Evolutionary conservation across 768 basidiomycete genomes (phyloP).

Genomic region (Panellus pusillus): DNA sequence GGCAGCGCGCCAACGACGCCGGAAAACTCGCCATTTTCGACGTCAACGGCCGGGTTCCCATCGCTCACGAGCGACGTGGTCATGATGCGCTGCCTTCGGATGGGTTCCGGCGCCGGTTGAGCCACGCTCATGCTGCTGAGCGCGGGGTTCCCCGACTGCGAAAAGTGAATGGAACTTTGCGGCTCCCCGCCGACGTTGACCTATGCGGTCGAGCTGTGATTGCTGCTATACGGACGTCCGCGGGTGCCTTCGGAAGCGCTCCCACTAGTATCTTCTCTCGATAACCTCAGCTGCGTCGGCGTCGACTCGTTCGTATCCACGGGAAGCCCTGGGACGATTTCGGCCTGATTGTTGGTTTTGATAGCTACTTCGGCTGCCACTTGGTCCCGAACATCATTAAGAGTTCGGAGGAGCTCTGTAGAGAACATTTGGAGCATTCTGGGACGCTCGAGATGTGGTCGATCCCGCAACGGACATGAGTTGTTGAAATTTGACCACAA

Average conservation of each 20-base stretch:
- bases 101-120: conserved; percentile 33
- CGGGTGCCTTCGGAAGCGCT: too few species aligned
- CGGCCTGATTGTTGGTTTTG: too few species aligned
- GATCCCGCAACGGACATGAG: too few species aligned
- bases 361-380: too few species aligned
- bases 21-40: conserved; percentile 40
- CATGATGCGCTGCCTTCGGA: conserved; percentile 73
- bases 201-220: conserved; percentile 25
- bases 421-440: too few species aligned
- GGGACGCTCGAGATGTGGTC: too few species aligned
- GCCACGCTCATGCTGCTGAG: conserved; percentile 41
- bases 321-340: conserved; percentile 48
- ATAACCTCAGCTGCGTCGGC: conserved; percentile 6
- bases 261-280: too few species aligned
- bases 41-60: conserved; percentile 50
- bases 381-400: too few species aligned
- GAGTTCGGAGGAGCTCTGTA: too few species aligned
- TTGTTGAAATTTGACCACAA: too few species aligned
- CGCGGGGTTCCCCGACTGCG: conserved; percentile 37
- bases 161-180: conserved; percentile 40
- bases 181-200: conserved; percentile 26
- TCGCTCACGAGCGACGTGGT: conserved; percentile 63
- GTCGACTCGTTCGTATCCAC: conserved; percentile 33
- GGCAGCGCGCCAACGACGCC: conserved; percentile 35
- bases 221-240: conserved; percentile 24